Evolutionary conservation across 75 land plant genomes (phyloP).

Genomic region (Selaginella tamariscina): DNA sequence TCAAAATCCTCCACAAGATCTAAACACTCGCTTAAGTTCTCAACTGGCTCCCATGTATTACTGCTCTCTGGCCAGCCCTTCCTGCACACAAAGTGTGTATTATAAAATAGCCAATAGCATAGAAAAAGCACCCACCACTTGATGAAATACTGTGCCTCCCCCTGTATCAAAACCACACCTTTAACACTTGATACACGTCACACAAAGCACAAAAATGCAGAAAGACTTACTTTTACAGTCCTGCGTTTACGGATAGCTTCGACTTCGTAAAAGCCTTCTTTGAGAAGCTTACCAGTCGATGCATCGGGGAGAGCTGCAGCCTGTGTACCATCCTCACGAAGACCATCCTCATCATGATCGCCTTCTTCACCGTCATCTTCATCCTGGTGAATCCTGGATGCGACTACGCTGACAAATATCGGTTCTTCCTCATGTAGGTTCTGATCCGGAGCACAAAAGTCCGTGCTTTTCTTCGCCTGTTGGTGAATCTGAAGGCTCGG

Average conservation of each 20-base stretch:
- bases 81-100: conserved; percentile 30
- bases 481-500: no score
- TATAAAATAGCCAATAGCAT: background rate
- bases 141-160: conserved; percentile 63
- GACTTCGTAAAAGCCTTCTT: conserved; percentile 42
- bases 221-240: conserved; percentile 35
- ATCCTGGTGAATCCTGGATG: background rate
- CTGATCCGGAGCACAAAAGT: no score
- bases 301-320: no score
- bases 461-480: no score
- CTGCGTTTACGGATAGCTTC: conserved; percentile 49
- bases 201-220: background rate
- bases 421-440: no score
- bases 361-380: conserved; percentile 18
- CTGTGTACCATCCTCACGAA: conserved; percentile 13
- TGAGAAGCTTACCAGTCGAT: background rate
- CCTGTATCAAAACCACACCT: conserved; percentile 24
- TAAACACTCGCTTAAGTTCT: conserved; percentile 45
- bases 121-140: conserved; percentile 58
- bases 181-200: no score
- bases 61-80: conserved; percentile 85
- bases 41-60: conserved; percentile 92
- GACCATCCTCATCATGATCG: conserved; percentile 13
- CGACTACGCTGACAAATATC: no score
- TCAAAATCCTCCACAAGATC: conserved; percentile 81